phyloP scores from a whole-genome alignment of 164 flowering plant species.

The Santalum album region DNA sequence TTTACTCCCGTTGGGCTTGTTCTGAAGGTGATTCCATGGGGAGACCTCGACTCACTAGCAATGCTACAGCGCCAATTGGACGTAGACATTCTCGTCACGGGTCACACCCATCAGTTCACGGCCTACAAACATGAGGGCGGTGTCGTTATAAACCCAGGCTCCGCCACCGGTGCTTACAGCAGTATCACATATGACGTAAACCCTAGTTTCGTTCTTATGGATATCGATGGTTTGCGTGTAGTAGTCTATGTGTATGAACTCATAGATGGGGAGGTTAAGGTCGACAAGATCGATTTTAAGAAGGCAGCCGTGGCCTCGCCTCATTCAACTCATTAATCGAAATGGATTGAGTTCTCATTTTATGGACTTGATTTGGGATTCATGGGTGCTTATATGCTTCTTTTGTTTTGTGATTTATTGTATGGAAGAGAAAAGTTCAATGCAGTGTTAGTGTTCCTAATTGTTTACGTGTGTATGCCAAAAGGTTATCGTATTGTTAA shows the following conservation, averaged over 20 bases:
- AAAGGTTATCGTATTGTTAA: no score
- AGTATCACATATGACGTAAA: slow-evolving; percentile 84
- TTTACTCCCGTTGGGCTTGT: no score
- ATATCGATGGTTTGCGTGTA: slow-evolving; percentile 72
- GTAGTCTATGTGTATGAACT: slow-evolving; percentile 87
- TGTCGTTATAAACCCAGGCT: slow-evolving; percentile 80
- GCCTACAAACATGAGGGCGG: slow-evolving; percentile 90
- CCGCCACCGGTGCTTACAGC: slow-evolving; percentile 80
- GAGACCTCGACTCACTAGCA: slow-evolving; percentile 90
- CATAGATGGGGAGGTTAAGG: slow-evolving; percentile 85
- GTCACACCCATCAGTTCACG: slow-evolving; percentile 84
- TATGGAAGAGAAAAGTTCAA: no score
- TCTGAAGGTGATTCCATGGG: slow-evolving; percentile 84
- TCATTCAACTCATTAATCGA: slow-evolving; percentile 1
- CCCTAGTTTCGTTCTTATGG: slow-evolving; percentile 87
- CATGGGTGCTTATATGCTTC: background rate
- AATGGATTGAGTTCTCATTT: background rate
- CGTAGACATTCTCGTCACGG: slow-evolving; percentile 92
- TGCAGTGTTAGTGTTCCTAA: no score
- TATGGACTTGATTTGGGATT: slow-evolving; percentile 1
- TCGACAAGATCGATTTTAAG: slow-evolving; percentile 86
- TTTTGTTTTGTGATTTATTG: no score
- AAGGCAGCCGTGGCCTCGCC: slow-evolving; percentile 38
- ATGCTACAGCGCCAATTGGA: slow-evolving; percentile 96
- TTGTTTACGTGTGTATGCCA: no score